These are phyloP conservation scores for Colletotrichum sp. DNA, from an alignment of 2,329 filamentous ascomycete species.

Conservation along the genomic window DNA sequence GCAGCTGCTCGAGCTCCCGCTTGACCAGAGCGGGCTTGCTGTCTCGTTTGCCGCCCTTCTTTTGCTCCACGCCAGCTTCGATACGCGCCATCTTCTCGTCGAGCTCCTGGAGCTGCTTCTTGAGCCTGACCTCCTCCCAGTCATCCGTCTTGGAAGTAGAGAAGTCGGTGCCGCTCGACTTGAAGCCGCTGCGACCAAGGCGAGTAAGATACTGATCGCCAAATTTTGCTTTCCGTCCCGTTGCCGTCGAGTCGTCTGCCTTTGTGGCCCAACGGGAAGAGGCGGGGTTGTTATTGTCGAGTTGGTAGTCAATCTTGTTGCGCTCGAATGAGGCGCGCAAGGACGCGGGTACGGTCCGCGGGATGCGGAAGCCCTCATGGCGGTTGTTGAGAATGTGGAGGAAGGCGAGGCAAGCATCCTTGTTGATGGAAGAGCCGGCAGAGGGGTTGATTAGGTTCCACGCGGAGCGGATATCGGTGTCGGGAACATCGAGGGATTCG, in stretches of 20 bases:
- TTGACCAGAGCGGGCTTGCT: slow-evolving; percentile 91
- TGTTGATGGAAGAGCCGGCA: slow-evolving; percentile 81
- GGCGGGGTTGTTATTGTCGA: slow-evolving; percentile 74
- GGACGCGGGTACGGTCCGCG: slow-evolving; percentile 88
- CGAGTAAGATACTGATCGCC: slow-evolving; percentile 95
- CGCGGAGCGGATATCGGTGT: slow-evolving; percentile 84
- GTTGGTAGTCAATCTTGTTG: slow-evolving; percentile 94
- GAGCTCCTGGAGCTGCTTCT: slow-evolving; percentile 88
- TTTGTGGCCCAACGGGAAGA: slow-evolving; percentile 79
- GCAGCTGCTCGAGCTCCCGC: slow-evolving; percentile 88
- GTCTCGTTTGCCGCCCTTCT: slow-evolving; percentile 69
- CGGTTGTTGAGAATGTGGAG: slow-evolving; percentile 96
- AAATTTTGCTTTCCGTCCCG: slow-evolving; percentile 94
- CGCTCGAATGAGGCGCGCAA: slow-evolving; percentile 91
- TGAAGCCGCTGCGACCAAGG: slow-evolving; percentile 82
- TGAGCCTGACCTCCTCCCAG: slow-evolving; percentile 95
- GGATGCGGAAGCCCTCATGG: slow-evolving; percentile 94
- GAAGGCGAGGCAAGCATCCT: slow-evolving; percentile 93
- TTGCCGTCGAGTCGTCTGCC: slow-evolving; percentile 79
- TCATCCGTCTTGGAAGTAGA: slow-evolving; percentile 85
- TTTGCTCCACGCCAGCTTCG: slow-evolving; percentile 73
- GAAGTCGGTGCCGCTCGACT: slow-evolving; percentile 89
- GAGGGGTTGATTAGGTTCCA: slow-evolving; percentile 99
- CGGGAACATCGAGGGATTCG: slow-evolving; percentile 75
- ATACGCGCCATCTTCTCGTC: slow-evolving; percentile 87